Evolutionary conservation across 1,284 basidiomycete species (phyloP), one percentile per base, ranked within the genome.

Genomic region (Rhodotorula sp.): DNA sequence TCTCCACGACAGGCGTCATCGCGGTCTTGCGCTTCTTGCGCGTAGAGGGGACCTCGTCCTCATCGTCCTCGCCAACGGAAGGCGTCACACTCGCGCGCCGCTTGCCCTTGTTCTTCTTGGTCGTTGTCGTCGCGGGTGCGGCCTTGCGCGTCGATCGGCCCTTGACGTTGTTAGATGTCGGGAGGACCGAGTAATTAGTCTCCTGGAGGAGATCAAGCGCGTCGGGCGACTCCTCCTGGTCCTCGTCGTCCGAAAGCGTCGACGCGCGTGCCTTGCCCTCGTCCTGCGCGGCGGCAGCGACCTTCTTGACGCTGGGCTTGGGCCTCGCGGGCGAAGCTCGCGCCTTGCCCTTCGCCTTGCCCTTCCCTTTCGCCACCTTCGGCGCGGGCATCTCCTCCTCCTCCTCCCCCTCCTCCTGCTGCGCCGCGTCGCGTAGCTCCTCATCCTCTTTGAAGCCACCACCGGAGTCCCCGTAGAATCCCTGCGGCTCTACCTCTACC

Each of bases 151-250:
- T 29, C 17, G 32, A 25, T 21, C 61, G 61, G 19, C n/a, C 32
- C 46, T 56, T 64, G 19, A 41, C 46, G 50, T 64, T 64, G 27
- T 27, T 29, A 2, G 32, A 53, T 1, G 44, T 41, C 19, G 69
- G 69, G 5, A 44, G 25, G 8, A 55, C 61, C 12, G 58, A 46
- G 65, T 70, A 70, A 44, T 66, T 70, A 8, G 69, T 70, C 57
- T 70, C 64, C 15, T 29, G 29, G 22, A 36, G 13, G 29, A 44
- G 53, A 55, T 63, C 64, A n/a, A 70, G 58, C 34, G 34, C 64
- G 46, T 70, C 69, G 32, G 34, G 37, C 29, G 65, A 64, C 19
- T 67, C 61, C 2, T 29, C 25, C 46, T 48, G 44, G 50, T 29
- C n/a, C 13, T 51, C 50, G n/a, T 29, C 50, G 50, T 29, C 50